Evolutionary conservation across 371 early-diverging fungal species (phyloP).

Genomic region (Mortierella sp.): DNA sequence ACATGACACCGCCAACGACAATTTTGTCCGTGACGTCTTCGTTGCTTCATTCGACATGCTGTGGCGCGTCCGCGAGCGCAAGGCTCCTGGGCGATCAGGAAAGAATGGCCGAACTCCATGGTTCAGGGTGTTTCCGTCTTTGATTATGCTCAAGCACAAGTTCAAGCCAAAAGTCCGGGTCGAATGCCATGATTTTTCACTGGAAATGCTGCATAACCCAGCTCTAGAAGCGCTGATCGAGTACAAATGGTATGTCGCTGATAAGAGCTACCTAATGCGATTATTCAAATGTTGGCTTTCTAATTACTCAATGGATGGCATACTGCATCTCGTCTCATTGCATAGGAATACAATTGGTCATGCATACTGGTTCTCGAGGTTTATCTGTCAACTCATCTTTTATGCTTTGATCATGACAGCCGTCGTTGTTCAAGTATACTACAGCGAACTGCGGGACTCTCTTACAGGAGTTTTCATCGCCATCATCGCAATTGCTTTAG

Average conservation of each 20-base stretch:
- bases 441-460: too few relatives aligned
- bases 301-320: too few relatives aligned
- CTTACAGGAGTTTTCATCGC: conserved; percentile 14
- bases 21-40: conserved; percentile 17
- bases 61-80: not conserved
- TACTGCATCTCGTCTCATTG: not conserved
- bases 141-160: conserved; percentile 15
- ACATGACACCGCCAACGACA: conserved; percentile 5
- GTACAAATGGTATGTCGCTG: conserved; percentile 32
- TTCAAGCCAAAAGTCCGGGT: not conserved
- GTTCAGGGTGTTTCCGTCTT: not conserved
- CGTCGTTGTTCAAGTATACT: conserved; percentile 21
- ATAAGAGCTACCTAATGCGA: not conserved
- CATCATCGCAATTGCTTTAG: conserved; percentile 1
- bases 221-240: conserved; percentile 25
- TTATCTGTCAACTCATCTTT: conserved; percentile 17
- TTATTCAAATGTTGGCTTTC: not conserved
- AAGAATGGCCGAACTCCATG: not conserved
- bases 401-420: conserved; percentile 17
- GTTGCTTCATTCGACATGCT: conserved; percentile 23
- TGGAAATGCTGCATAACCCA: conserved; percentile 18
- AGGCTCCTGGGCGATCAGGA: not conserved
- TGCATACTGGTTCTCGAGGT: conserved; percentile 27
- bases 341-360: conserved; percentile 35
- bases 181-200: conserved; percentile 10